Percentiles rank a stretch among this genome's conserved stretches.
These are phyloP conservation scores for Serendipita sp. DNA, from an alignment of 768 basidiomycete species.

Conservation along the genomic window DNA sequence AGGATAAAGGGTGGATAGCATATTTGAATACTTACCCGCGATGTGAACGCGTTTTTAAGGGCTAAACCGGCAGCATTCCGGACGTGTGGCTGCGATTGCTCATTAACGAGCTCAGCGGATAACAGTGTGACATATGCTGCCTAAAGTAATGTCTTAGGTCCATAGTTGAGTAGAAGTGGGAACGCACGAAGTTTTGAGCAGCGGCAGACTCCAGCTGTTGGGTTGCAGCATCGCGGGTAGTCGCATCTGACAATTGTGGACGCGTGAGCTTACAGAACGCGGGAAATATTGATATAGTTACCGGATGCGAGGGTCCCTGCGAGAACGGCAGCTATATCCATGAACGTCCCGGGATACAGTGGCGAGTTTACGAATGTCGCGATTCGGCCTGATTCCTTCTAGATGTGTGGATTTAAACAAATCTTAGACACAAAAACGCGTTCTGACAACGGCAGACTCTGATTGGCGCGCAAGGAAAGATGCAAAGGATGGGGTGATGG, in stretches of 20 bases:
- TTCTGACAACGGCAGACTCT: not conserved
- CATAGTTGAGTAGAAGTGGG: slow-evolving; percentile 7
- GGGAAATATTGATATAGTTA: not conserved
- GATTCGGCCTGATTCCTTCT: not conserved
- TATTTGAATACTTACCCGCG: slow-evolving; percentile 46
- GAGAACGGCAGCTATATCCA: slow-evolving; percentile 5
- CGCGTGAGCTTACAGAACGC: not conserved
- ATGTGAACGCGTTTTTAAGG: slow-evolving; percentile 85
- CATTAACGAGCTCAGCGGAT: slow-evolving; percentile 67
- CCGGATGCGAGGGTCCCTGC: not conserved
- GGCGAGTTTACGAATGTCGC: not conserved
- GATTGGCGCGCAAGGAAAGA: not conserved
- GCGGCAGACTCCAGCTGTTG: slow-evolving; percentile 76
- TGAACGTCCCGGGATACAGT: not conserved
- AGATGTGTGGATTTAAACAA: not conserved
- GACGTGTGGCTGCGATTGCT: slow-evolving; percentile 50
- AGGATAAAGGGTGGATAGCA: slow-evolving; percentile 8
- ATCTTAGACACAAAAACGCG: not conserved
- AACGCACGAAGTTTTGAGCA: slow-evolving; percentile 75
- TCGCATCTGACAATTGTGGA: slow-evolving; percentile 43
- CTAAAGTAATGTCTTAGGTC: slow-evolving; percentile 26
- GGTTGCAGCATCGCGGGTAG: slow-evolving; percentile 82
- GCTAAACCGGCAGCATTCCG: slow-evolving; percentile 94
- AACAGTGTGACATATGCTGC: slow-evolving; percentile 89
- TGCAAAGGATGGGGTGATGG: not conserved